Conservation (phyloP, 169 alveolate species). For the Eimeria necatrix region DNA sequence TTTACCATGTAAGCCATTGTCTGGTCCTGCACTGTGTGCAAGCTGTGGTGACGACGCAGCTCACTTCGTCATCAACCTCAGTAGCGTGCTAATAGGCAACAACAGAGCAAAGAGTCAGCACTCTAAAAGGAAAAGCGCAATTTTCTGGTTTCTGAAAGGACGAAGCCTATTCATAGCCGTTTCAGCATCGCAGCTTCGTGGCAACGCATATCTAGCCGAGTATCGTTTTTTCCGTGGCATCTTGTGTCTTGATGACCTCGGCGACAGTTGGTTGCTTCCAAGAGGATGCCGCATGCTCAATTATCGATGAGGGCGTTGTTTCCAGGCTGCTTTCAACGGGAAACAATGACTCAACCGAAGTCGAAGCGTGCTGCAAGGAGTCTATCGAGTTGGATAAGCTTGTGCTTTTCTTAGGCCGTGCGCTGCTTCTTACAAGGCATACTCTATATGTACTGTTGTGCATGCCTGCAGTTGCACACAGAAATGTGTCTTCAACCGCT, state of each 20-base stretch:
- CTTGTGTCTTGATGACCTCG: conserved; percentile 42
- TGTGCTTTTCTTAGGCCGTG: conserved; percentile 60
- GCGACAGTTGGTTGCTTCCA: conserved; percentile 26
- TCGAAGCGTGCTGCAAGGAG: neutral
- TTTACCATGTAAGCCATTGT: too few relatives aligned
- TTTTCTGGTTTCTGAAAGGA: too few relatives aligned
- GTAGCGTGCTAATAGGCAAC: too few relatives aligned
- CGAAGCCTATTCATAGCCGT: too few relatives aligned
- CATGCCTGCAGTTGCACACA: neutral
- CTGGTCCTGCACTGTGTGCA: too few relatives aligned
- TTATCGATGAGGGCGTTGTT: conserved; percentile 20
- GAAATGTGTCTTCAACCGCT: neutral
- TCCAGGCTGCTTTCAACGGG: conserved; percentile 15
- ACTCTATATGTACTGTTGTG: conserved; percentile 55
- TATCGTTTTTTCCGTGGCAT: neutral
- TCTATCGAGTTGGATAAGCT: conserved; percentile 29
- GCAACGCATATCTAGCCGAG: neutral
- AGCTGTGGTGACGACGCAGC: too few relatives aligned
- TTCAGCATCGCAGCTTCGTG: neutral
- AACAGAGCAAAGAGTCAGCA: too few relatives aligned
- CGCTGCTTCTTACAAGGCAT: conserved; percentile 66
- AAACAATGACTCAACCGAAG: neutral
- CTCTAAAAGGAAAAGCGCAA: too few relatives aligned
- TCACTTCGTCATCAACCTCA: too few relatives aligned
- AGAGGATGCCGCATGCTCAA: conserved; percentile 69